Evolutionary conservation across 2,329 filamentous ascomycete species (phyloP).

Genomic region (Torrubiellomyces zombiae): DNA sequence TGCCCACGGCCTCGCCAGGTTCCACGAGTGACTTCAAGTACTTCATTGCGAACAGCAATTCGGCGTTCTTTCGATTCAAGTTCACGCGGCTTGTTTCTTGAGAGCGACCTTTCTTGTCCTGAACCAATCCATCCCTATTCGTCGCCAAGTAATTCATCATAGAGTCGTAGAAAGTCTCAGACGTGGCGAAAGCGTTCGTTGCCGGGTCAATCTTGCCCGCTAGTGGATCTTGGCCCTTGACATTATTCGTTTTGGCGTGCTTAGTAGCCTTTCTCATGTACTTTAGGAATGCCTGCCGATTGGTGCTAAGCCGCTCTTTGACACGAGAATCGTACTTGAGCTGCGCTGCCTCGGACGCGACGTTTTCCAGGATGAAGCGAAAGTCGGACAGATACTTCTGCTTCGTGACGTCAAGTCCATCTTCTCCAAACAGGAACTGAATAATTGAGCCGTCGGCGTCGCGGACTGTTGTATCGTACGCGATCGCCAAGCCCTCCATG

Average conservation of each 20-base stretch:
- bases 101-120: constrained; percentile 20
- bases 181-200: constrained; percentile 69
- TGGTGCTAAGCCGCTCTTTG: constrained; percentile 27
- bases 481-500: constrained; percentile 84
- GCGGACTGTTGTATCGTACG: constrained; percentile 87
- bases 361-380: constrained; percentile 76
- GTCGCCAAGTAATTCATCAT: constrained; percentile 63
- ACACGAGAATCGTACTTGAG: constrained; percentile 46
- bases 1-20: constrained; percentile 89
- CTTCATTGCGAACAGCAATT: constrained; percentile 75
- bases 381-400: constrained; percentile 85
- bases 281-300: constrained; percentile 47
- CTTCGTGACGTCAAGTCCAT: constrained; percentile 86
- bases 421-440: constrained; percentile 93
- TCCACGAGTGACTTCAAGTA: constrained; percentile 87
- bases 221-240: constrained; percentile 56
- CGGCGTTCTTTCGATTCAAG: constrained; percentile 55
- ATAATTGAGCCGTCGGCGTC: constrained; percentile 87
- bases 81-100: constrained; percentile 16
- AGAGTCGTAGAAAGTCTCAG: constrained; percentile 63
- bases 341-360: constrained; percentile 61
- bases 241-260: constrained; percentile 39
- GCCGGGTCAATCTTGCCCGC: constrained; percentile 58
- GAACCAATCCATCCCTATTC: constrained; percentile 49
- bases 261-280: constrained; percentile 73